phyloP scores from a whole-genome alignment of 2,329 filamentous ascomycete genomes.

The Epichloe sibirici region DNA sequence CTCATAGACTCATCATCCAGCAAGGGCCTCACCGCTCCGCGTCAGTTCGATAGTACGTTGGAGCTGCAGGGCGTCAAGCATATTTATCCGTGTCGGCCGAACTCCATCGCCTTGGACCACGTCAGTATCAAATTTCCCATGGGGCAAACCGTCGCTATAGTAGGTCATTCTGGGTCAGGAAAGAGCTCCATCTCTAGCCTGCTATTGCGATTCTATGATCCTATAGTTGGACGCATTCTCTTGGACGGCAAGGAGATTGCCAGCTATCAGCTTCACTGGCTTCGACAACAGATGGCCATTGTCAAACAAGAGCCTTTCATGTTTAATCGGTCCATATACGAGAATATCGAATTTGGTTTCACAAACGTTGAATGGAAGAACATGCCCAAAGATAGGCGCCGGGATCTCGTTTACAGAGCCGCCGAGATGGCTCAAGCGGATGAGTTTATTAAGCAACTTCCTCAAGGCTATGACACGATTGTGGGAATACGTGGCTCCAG shows the following conservation, averaged over 20 bases:
- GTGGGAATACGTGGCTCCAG: conserved; percentile 7
- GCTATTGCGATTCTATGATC: conserved; percentile 42
- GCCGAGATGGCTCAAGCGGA: conserved; percentile 7
- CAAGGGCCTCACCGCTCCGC: conserved; percentile 14
- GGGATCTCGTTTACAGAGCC: conserved; percentile 2
- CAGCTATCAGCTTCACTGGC: conserved; percentile 30
- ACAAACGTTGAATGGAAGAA: conserved; percentile 25
- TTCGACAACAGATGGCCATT: conserved; percentile 32
- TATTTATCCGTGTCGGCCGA: conserved; percentile 38
- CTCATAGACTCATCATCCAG: conserved; percentile 21
- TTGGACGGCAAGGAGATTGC: conserved; percentile 24
- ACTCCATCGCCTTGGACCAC: conserved; percentile 24
- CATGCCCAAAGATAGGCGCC: neutral
- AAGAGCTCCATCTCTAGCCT: conserved; percentile 38
- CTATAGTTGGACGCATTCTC: conserved; percentile 25
- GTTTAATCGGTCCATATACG: conserved; percentile 25
- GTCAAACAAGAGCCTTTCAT: conserved; percentile 36
- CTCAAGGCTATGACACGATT: conserved; percentile 7
- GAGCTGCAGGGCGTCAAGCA: conserved; percentile 31
- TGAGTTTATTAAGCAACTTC: conserved; percentile 8
- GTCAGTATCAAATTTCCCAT: conserved; percentile 26
- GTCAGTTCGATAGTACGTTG: conserved; percentile 23
- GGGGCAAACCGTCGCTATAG: conserved; percentile 35
- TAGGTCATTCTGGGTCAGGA: conserved; percentile 39
- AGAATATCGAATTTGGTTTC: conserved; percentile 16